Base-by-base conservation (phyloP, 345 rosid species). In the Salix viminalis region DNA sequence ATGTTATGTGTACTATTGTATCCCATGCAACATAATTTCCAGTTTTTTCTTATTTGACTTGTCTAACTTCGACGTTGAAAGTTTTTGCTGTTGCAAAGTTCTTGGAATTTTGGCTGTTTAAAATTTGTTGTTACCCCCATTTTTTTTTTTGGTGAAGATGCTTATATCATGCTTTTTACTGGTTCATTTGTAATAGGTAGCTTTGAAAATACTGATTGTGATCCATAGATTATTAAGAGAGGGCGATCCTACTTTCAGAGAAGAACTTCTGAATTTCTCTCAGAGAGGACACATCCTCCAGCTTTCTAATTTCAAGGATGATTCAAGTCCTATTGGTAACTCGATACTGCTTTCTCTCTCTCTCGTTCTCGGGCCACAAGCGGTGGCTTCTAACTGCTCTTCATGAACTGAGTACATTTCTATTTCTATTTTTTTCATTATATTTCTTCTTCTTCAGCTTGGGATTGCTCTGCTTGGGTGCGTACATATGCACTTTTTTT, bases 391-490 rank as follows among this genome's bases (percentile, higher is more conserved):
- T 46, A 6, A 37, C 61, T 68, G 48, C 44, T 24, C 4, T 58
- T n/a, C n/a, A 36, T 77, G 65, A 42, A 21, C 34, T 39, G 14
- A 18, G 8, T 48, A 2, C 14, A 36, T 73, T 6, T 65, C 11
- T 61, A 14, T 19, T 65, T 73, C 12, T 6, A 11, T 76, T 28
- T 46, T 65, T 42, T 60, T 48, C 23, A 34, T 23, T 0, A 34
- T 14, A 39, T 75, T 50, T 52, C n/a, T 64, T 70, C 32, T 75
- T 37, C 48, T 66, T 52, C 84, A 96, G 98, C 99, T 39, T 96
- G 99, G 99, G 99, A 96, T 88, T 96, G 97, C 86, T 96, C 99
- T 67, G 97, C 96, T 48, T 96, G 99, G 99, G 98, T 91, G 41
- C 98, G 98, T 70, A 90, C 99, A 44, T 96, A 94, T 88, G 97